Conservation (phyloP, 2,329 filamentous ascomycete genomes). For the Exophiala dermatitidis region DNA sequence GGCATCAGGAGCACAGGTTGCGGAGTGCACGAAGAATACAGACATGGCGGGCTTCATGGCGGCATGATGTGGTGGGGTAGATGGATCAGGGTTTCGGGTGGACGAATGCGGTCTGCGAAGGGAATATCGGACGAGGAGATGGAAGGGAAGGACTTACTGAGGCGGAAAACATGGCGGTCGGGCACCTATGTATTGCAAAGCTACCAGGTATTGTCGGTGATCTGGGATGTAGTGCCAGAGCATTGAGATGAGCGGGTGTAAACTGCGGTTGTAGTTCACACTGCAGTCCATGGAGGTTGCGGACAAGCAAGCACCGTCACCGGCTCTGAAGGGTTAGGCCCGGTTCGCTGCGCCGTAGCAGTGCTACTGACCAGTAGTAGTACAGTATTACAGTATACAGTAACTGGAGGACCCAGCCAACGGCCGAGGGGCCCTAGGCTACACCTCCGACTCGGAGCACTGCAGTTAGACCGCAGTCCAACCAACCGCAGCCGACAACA, state of each 20-base stretch:
- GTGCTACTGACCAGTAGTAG: too few relatives aligned
- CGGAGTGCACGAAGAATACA: slow-evolving; percentile 20
- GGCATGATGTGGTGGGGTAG: slow-evolving; percentile 17
- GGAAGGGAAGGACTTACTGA: slow-evolving; percentile 21
- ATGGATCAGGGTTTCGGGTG: slow-evolving; percentile 1
- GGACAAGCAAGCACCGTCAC: too few relatives aligned
- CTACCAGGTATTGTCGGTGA: slow-evolving; percentile 7
- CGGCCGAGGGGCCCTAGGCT: too few relatives aligned
- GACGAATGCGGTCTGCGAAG: slow-evolving; percentile 9
- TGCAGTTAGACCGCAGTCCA: too few relatives aligned
- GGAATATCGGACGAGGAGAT: slow-evolving; percentile 3
- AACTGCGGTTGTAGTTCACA: background rate
- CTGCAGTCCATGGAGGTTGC: too few relatives aligned
- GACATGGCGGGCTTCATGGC: slow-evolving; percentile 20
- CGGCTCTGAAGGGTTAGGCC: too few relatives aligned
- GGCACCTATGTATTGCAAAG: slow-evolving; percentile 18
- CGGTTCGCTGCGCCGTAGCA: too few relatives aligned
- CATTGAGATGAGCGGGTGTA: slow-evolving; percentile 11
- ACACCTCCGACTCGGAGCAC: too few relatives aligned
- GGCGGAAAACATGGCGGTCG: slow-evolving; percentile 24
- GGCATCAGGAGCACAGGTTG: slow-evolving; percentile 25
- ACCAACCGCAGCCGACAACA: too few relatives aligned
- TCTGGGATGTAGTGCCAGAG: slow-evolving; percentile 13
- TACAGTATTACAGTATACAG: too few relatives aligned
- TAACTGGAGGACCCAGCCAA: too few relatives aligned